Conservation (phyloP, 495 filamentous ascomycete species). For the Clavariopsis aquatica region DNA sequence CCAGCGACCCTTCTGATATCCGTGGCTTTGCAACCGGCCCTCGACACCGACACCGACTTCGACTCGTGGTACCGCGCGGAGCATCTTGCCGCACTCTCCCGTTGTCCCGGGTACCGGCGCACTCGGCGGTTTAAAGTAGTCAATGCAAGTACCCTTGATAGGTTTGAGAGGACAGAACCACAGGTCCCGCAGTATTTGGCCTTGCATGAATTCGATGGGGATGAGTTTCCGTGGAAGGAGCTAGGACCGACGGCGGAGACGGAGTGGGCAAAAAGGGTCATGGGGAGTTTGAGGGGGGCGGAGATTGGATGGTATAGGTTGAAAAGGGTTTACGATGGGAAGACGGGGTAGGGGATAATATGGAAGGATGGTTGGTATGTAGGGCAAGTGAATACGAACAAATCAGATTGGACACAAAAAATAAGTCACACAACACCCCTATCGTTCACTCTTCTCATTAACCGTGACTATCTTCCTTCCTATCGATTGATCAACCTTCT, state of each 20-base stretch:
- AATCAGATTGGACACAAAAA: too few relatives aligned
- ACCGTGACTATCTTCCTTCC: too few relatives aligned
- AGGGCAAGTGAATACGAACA: too few relatives aligned
- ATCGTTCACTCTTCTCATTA: too few relatives aligned
- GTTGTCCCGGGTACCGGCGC: slow-evolving; percentile 10
- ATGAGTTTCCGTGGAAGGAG: slow-evolving; percentile 22
- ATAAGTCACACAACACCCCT: too few relatives aligned
- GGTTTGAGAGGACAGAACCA: slow-evolving; percentile 22
- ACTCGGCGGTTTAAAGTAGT: slow-evolving; percentile 18
- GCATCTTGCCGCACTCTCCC: slow-evolving; percentile 11
- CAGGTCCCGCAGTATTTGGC: slow-evolving; percentile 22
- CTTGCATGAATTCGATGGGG: slow-evolving; percentile 34
- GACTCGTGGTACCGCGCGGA: slow-evolving; percentile 27
- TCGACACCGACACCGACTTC: slow-evolving; percentile 13
- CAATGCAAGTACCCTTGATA: slow-evolving; percentile 24
- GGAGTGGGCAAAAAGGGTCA: slow-evolving; percentile 28
- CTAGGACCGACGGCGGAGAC: slow-evolving; percentile 14
- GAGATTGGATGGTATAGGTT: slow-evolving; percentile 35
- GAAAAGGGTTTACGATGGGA: slow-evolving; percentile 35
- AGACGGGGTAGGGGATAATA: not conserved
- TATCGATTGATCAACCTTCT: too few relatives aligned
- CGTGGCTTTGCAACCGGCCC: slow-evolving; percentile 15
- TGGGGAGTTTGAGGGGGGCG: slow-evolving; percentile 20
- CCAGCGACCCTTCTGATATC: slow-evolving; percentile 13
- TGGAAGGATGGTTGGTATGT: too few relatives aligned